Evolutionary conservation across 768 basidiomycete genomes (phyloP).

Genomic region (Lenzites betulinus): DNA sequence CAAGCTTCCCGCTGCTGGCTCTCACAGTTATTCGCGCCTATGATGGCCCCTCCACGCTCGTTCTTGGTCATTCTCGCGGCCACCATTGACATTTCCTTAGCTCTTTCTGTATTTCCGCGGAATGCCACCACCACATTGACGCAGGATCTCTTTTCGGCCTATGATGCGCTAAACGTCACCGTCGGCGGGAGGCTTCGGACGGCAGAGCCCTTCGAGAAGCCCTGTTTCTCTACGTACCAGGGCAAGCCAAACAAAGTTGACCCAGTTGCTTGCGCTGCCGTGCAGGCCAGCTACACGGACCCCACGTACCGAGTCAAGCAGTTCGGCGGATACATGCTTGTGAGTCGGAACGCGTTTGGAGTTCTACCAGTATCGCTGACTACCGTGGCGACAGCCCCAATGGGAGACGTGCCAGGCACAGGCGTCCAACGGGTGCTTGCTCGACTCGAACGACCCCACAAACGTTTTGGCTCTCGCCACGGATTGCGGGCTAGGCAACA

Average conservation of each 20-base stretch:
- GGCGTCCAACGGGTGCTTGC: constrained; percentile 45
- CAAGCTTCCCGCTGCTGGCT: no score
- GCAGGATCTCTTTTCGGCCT: neutral
- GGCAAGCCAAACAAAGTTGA: constrained; percentile 23
- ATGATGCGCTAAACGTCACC: constrained; percentile 25
- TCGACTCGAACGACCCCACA: constrained; percentile 39
- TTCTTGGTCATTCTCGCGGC: neutral
- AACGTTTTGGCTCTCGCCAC: constrained; percentile 24
- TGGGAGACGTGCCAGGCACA: constrained; percentile 57
- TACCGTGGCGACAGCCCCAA: constrained; percentile 36
- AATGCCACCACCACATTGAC: neutral
- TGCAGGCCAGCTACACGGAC: constrained; percentile 33
- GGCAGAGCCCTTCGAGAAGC: constrained; percentile 32
- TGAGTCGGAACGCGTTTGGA: neutral
- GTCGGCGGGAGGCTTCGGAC: constrained; percentile 34
- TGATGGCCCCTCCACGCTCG: neutral
- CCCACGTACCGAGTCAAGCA: constrained; percentile 28
- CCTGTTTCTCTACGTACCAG: constrained; percentile 37
- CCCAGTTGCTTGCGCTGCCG: constrained; percentile 27
- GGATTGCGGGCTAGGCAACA: constrained; percentile 31
- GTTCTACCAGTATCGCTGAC: neutral
- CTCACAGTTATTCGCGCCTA: neutral
- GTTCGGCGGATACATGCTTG: constrained; percentile 36
- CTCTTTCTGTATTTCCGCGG: neutral
- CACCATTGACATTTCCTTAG: neutral